Percentiles rank a stretch among this genome's conserved stretches.
Evolutionary conservation across 331 rosid genomes (phyloP).

Genomic region (Quercus tomentella): DNA sequence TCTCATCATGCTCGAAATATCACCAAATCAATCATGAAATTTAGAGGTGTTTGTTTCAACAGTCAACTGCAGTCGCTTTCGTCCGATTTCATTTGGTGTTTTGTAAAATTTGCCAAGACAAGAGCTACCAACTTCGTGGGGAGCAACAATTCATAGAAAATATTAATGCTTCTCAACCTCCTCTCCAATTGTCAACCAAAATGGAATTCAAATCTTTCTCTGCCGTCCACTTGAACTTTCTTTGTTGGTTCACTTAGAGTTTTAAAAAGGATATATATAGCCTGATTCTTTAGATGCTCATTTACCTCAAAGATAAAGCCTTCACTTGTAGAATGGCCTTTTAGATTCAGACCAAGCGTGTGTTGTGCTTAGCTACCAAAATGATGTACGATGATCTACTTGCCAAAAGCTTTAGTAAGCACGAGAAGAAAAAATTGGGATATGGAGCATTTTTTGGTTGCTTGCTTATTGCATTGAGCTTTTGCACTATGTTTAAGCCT

Average conservation of each 20-base stretch:
- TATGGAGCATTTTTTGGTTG: conserved; percentile 70
- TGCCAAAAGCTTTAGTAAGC: conserved; percentile 73
- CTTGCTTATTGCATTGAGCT: conserved; percentile 46
- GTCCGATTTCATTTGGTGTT: conserved; percentile 13
- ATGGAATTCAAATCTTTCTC: conserved; percentile 26
- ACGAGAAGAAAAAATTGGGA: conserved; percentile 69
- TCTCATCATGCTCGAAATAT: conserved; percentile 11
- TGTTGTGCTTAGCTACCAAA: conserved; percentile 4
- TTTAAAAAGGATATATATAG: neutral
- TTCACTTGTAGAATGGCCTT: conserved; percentile 22
- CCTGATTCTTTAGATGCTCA: conserved; percentile 6
- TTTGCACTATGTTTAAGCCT: conserved; percentile 70
- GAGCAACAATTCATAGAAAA: conserved; percentile 38
- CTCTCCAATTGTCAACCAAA: conserved; percentile 30
- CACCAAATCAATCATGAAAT: conserved; percentile 25
- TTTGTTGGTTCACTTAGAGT: neutral
- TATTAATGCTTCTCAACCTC: conserved; percentile 27
- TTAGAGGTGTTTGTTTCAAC: conserved; percentile 31
- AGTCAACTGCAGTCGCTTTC: conserved; percentile 61
- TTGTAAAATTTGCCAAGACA: conserved; percentile 21
- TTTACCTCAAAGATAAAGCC: conserved; percentile 13
- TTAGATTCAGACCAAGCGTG: conserved; percentile 12
- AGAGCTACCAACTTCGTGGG: conserved; percentile 57
- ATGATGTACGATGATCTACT: conserved; percentile 60
- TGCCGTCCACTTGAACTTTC: conserved; percentile 13